phyloP scores from a whole-genome alignment of 257 asterid species.

The Jacaranda mimosifolia region DNA sequence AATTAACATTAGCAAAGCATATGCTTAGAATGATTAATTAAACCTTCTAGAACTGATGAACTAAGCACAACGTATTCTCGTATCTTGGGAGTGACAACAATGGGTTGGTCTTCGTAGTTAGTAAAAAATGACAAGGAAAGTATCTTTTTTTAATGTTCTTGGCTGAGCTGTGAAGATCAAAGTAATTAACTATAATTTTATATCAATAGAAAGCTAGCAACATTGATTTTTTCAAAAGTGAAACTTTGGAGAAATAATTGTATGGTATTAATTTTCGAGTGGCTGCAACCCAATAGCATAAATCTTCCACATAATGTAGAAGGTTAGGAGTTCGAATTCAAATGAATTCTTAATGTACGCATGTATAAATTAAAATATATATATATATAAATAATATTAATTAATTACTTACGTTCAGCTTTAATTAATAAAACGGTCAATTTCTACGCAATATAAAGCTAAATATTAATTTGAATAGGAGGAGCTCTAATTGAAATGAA shows the following conservation, averaged over 20 bases:
- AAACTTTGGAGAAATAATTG: not conserved
- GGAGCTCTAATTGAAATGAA: too few species aligned
- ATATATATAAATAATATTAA: too few species aligned
- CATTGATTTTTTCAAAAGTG: constrained; percentile 15
- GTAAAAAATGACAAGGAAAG: constrained; percentile 19
- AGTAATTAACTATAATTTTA: constrained; percentile 23
- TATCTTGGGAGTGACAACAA: constrained; percentile 15
- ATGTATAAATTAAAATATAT: too few species aligned
- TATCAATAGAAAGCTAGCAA: not conserved
- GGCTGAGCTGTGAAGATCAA: constrained; percentile 24
- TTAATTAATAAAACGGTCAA: too few species aligned
- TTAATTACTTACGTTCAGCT: too few species aligned
- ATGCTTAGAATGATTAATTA: constrained; percentile 24
- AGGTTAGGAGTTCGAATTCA: too few species aligned
- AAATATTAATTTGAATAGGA: too few species aligned
- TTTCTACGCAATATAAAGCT: too few species aligned
- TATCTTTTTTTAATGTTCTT: not conserved
- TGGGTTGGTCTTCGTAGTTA: not conserved
- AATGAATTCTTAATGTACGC: too few species aligned
- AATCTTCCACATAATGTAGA: too few species aligned
- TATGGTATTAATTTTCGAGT: too few species aligned
- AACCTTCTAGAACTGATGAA: constrained; percentile 34
- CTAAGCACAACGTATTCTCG: constrained; percentile 31
- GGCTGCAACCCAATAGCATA: too few species aligned
- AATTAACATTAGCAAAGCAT: constrained; percentile 16